These are phyloP conservation scores for Pilasporangium apinafurcum DNA, from an alignment of 352 stramenopile species.

Conservation along the genomic window DNA sequence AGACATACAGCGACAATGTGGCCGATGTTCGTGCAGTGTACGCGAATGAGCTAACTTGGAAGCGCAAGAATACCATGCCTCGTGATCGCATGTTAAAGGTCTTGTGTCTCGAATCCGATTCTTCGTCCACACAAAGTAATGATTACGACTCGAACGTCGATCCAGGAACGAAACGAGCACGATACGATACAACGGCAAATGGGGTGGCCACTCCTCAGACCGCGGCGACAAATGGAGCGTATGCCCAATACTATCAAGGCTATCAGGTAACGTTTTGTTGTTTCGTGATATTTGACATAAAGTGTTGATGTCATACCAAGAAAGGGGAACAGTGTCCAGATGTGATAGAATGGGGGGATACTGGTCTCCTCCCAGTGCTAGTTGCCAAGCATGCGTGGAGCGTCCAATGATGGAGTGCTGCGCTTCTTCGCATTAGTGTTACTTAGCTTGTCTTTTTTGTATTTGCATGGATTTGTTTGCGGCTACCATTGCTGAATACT, in stretches of 20 bases:
- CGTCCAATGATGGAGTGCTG: not conserved
- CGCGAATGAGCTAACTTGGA: conserved; percentile 53
- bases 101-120: conserved; percentile 32
- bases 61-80: conserved; percentile 51
- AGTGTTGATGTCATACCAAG: not conserved
- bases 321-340: not conserved
- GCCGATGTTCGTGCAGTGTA: conserved; percentile 43
- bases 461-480: too few species aligned
- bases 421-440: too few species aligned
- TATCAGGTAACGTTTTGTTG: conserved; percentile 54
- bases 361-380: not conserved
- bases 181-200: conserved; percentile 26
- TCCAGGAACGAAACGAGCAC: conserved; percentile 45
- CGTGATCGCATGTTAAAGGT: conserved; percentile 54
- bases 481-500: conserved; percentile 8
- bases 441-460: too few species aligned
- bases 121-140: not conserved
- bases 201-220: conserved; percentile 18
- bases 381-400: not conserved
- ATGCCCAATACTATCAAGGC: conserved; percentile 66
- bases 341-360: not conserved
- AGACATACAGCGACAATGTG: conserved; percentile 37
- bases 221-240: conserved; percentile 21
- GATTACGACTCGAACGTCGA: conserved; percentile 23
- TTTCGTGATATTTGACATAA: not conserved